Percentiles rank a stretch among this genome's conserved stretches.
phyloP scores from a whole-genome alignment of 75 land plant genomes.

The Gnetum montanum region DNA sequence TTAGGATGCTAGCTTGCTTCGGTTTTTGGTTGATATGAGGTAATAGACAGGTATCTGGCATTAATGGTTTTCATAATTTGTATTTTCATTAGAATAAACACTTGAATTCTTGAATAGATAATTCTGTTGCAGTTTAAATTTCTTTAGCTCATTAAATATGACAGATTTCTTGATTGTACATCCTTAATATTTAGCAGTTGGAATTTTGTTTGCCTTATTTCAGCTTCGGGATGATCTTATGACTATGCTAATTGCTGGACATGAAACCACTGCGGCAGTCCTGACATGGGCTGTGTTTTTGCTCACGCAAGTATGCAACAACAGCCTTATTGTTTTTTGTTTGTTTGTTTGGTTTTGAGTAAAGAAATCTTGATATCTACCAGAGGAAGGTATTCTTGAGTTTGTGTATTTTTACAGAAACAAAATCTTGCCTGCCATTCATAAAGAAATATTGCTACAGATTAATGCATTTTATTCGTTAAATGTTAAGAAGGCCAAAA shows the following conservation, averaged over 20 bases:
- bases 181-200: not conserved
- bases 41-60: conserved; percentile 61
- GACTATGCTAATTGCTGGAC: conserved; percentile 99
- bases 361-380: no score
- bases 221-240: conserved; percentile 97
- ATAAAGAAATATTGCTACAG: no score
- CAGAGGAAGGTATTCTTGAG: no score
- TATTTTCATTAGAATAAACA: not conserved
- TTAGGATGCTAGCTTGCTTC: conserved; percentile 92
- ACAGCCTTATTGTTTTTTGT: no score
- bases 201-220: not conserved
- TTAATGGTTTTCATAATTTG: not conserved
- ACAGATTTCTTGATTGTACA: not conserved
- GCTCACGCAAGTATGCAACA: conserved; percentile 58
- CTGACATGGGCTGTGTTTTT: conserved; percentile 96
- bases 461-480: no score
- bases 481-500: no score
- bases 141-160: conserved; percentile 5
- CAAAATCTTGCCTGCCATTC: no score
- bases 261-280: conserved; percentile 98
- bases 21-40: conserved; percentile 96
- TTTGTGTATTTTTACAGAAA: no score
- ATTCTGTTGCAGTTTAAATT: not conserved
- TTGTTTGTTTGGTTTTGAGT: no score
- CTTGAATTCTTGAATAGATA: not conserved